phyloP scores from a whole-genome alignment of 2,329 filamentous ascomycete species.

The Trichoderma koningii region DNA sequence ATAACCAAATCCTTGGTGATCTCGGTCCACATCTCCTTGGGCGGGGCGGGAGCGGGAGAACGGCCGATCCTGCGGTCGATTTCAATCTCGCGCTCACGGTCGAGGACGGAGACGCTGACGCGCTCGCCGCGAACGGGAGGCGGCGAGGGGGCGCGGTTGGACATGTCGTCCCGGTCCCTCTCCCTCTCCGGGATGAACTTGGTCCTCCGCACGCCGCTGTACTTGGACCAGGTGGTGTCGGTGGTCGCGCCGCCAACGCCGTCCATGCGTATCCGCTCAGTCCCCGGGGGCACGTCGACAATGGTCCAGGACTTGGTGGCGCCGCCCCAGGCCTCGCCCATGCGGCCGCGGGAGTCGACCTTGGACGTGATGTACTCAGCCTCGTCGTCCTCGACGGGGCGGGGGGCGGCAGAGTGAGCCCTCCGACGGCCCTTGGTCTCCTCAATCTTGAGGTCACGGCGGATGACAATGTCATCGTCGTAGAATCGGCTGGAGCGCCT shows the following conservation, averaged over 20 bases:
- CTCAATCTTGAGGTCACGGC: slow-evolving; percentile 54
- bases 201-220: slow-evolving; percentile 74
- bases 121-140: slow-evolving; percentile 41
- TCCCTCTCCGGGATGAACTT: slow-evolving; percentile 70
- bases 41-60: slow-evolving; percentile 43
- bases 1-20: slow-evolving; percentile 91
- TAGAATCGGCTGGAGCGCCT: slow-evolving; percentile 45
- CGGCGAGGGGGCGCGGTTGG: slow-evolving; percentile 31
- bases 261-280: slow-evolving; percentile 79
- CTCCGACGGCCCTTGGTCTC: slow-evolving; percentile 49
- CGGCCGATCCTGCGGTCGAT: slow-evolving; percentile 53
- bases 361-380: slow-evolving; percentile 60
- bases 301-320: slow-evolving; percentile 78
- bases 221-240: slow-evolving; percentile 77
- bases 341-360: slow-evolving; percentile 62
- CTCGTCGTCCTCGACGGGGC: slow-evolving; percentile 56
- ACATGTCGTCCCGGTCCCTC: slow-evolving; percentile 45
- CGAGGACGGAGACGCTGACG: slow-evolving; percentile 51
- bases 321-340: slow-evolving; percentile 74
- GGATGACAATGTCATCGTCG: slow-evolving; percentile 69
- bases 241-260: slow-evolving; percentile 73
- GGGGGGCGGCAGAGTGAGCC: slow-evolving; percentile 54
- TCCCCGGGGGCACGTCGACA: slow-evolving; percentile 81
- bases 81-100: slow-evolving; percentile 53
- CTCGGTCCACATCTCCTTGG: slow-evolving; percentile 87